These are phyloP conservation scores for Trichophyton simii DNA, from an alignment of 2,329 filamentous ascomycete species.

Conservation along the genomic window DNA sequence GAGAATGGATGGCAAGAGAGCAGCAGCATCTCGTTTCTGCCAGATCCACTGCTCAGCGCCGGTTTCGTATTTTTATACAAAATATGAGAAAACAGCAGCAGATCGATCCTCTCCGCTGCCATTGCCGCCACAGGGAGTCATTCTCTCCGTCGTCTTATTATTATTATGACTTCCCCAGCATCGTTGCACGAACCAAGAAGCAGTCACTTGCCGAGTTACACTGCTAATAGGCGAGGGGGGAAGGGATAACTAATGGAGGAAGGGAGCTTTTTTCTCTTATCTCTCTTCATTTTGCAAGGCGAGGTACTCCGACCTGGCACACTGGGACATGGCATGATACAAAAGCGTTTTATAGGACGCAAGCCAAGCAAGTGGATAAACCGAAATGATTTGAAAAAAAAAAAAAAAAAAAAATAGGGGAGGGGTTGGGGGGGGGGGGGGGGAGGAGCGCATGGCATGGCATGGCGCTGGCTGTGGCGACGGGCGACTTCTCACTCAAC, in stretches of 20 bases:
- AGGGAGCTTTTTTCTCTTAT: neutral
- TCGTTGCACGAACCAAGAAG: no score
- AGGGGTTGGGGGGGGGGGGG: neutral
- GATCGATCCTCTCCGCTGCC: neutral
- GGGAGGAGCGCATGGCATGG: neutral
- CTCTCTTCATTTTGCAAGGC: neutral
- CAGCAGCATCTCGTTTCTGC: neutral
- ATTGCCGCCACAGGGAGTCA: neutral
- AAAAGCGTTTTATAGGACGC: neutral
- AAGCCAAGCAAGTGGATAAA: neutral
- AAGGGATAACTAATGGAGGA: neutral
- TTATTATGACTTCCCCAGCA: neutral
- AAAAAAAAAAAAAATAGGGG: neutral
- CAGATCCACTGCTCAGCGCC: neutral
- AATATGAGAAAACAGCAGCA: neutral
- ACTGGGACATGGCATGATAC: neutral
- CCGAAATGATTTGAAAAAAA: no score
- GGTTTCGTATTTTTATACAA: neutral
- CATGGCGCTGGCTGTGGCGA: neutral
- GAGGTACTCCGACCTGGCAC: neutral
- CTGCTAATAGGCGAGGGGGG: neutral
- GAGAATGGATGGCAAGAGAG: neutral
- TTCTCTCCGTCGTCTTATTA: neutral
- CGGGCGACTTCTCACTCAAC: neutral
- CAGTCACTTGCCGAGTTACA: no score